phyloP scores from a whole-genome alignment of 148 eudicot species.

The Hydrangea macrophylla region DNA sequence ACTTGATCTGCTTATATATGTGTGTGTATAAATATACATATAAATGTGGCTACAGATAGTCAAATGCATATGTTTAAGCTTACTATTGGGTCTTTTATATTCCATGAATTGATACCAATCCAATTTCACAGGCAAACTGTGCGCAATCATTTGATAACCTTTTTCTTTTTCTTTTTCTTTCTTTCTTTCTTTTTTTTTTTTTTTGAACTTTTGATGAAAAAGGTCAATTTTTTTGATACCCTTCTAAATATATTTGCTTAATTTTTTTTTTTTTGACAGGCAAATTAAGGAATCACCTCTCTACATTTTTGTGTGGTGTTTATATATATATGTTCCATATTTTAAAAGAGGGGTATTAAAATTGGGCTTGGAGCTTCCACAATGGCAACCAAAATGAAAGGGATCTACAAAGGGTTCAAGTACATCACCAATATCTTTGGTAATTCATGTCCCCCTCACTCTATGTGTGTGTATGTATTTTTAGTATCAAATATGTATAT shows the following conservation, averaged over 20 bases:
- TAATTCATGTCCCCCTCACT: constrained; percentile 17
- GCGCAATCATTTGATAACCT: not conserved
- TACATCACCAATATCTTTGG: constrained; percentile 81
- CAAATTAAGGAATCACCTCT: constrained; percentile 16
- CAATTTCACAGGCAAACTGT: constrained; percentile 16
- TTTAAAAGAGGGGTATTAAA: not conserved
- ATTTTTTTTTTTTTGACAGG: constrained; percentile 31
- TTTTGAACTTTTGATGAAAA: constrained; percentile 11
- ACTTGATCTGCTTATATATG: no score
- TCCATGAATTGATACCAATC: constrained; percentile 17
- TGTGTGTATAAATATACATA: not conserved
- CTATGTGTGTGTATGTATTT: not conserved
- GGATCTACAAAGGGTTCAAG: constrained; percentile 84
- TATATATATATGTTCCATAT: not conserved
- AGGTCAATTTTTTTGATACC: constrained; percentile 4
- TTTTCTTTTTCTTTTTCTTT: constrained; percentile 5
- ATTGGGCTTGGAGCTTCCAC: constrained; percentile 6
- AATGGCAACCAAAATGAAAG: constrained; percentile 74
- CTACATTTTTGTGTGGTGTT: constrained; percentile 12
- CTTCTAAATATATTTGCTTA: constrained; percentile 14
- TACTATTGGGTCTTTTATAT: not conserved
- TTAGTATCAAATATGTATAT: not conserved
- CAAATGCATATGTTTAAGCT: not conserved
- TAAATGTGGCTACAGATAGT: not conserved
- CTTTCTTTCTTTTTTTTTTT: not conserved